Percentiles rank a stretch among this genome's conserved stretches.
phyloP scores from a whole-genome alignment of 2,329 filamentous ascomycete genomes.

The Pseudopithomyces chartarum region DNA sequence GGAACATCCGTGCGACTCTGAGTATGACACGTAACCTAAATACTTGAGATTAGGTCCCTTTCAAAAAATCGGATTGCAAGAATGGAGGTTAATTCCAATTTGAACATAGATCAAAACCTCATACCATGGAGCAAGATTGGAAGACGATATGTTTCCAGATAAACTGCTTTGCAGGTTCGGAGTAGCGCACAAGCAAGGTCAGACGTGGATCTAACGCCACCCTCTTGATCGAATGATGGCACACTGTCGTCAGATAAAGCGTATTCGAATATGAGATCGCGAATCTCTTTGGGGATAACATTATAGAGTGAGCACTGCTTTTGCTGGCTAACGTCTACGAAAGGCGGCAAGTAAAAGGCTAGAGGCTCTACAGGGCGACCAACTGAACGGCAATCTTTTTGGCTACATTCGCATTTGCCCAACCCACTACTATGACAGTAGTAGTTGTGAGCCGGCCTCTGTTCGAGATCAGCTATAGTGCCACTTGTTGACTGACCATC shows the following conservation, averaged over 20 bases:
- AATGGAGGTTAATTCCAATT: no score
- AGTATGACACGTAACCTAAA: neutral
- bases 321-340: slow-evolving; percentile 8
- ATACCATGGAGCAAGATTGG: slow-evolving; percentile 20
- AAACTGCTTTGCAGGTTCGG: slow-evolving; percentile 23
- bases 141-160: slow-evolving; percentile 24
- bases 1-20: neutral
- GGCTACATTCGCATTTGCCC: slow-evolving; percentile 1
- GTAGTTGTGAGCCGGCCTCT: neutral
- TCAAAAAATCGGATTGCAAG: neutral
- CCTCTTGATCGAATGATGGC: slow-evolving; percentile 11
- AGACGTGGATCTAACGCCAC: neutral
- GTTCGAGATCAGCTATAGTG: neutral
- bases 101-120: neutral
- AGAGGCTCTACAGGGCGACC: slow-evolving; percentile 7
- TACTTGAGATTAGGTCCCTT: neutral
- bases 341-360: slow-evolving; percentile 3
- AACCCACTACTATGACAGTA: slow-evolving; percentile 4
- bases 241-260: slow-evolving; percentile 8
- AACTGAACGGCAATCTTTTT: slow-evolving; percentile 2
- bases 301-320: slow-evolving; percentile 16
- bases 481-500: neutral
- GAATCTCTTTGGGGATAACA: slow-evolving; percentile 20
- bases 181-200: slow-evolving; percentile 21
- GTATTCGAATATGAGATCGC: slow-evolving; percentile 22